Conservation (phyloP, 2,329 filamentous ascomycete species). For the Cytospora chrysosperma region DNA sequence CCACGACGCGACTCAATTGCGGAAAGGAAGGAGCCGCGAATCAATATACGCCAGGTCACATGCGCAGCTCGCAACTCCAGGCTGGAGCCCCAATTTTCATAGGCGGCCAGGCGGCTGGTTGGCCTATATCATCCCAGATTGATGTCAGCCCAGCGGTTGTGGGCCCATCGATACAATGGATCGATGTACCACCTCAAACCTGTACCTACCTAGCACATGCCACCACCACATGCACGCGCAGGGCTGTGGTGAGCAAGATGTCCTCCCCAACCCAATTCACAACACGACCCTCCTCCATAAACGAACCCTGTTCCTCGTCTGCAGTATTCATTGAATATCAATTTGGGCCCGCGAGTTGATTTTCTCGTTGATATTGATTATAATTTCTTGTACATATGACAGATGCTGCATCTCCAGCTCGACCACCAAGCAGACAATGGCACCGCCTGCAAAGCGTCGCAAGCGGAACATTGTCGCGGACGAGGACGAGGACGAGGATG, state of each 20-base stretch:
- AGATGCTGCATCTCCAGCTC: conserved; percentile 18
- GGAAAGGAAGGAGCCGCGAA: not conserved
- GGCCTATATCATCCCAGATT: not conserved
- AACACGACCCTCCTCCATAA: not conserved
- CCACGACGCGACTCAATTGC: conserved; percentile 7
- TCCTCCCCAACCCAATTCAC: not conserved
- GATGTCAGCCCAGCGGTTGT: not conserved
- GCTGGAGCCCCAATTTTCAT: not conserved
- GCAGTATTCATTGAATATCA: not conserved
- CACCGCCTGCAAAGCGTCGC: conserved; percentile 58
- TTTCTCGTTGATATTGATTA: not conserved
- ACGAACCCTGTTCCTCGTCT: not conserved
- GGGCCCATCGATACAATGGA: no score
- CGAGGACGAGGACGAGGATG: conserved; percentile 49
- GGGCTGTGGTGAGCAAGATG: not conserved
- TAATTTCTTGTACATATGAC: not conserved
- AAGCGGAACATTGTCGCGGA: conserved; percentile 54
- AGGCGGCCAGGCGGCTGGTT: not conserved
- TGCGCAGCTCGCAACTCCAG: not conserved
- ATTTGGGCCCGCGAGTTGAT: not conserved
- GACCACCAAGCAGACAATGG: conserved; percentile 44
- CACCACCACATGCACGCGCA: not conserved
- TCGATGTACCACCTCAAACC: no score
- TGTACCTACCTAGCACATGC: not conserved
- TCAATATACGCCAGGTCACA: conserved; percentile 14